Evolutionary conservation across 1,139 yeast genomes (phyloP).

Genomic region (Barnettozyma hawaiiensis): DNA sequence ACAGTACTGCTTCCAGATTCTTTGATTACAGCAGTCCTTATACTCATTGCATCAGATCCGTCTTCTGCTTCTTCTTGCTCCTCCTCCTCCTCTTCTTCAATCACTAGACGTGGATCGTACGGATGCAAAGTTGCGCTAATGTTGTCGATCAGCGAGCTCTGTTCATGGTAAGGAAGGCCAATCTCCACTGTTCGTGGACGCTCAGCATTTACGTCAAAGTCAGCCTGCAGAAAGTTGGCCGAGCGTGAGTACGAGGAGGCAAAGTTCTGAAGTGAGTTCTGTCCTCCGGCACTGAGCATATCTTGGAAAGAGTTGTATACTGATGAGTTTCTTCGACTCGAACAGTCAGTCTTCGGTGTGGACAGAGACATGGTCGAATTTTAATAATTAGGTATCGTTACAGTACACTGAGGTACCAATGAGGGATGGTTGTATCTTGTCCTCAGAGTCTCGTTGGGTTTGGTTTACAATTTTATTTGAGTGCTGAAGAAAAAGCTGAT

Average conservation of each 20-base stretch:
- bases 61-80: conserved; percentile 42
- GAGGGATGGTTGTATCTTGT: too few species aligned
- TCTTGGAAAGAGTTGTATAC: conserved; percentile 24
- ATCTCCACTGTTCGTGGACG: conserved; percentile 16
- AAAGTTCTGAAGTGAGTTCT: conserved; percentile 22
- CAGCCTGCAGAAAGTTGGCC: conserved; percentile 23
- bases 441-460: too few species aligned
- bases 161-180: conserved; percentile 15
- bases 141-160: conserved; percentile 6
- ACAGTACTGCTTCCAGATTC: conserved; percentile 48
- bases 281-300: conserved; percentile 21
- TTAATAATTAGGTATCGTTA: too few species aligned
- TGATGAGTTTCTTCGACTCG: conserved; percentile 15
- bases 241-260: conserved; percentile 24
- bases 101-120: conserved; percentile 1
- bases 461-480: too few species aligned
- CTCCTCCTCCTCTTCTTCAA: conserved; percentile 38
- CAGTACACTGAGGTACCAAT: too few species aligned
- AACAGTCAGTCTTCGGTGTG: conserved; percentile 3
- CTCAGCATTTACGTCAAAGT: conserved; percentile 20
- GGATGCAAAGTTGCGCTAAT: neutral
- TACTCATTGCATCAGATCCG: conserved; percentile 37
- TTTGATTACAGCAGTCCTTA: conserved; percentile 32
- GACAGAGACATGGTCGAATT: neutral
- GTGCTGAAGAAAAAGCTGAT: too few species aligned